Base-by-base conservation (phyloP, 176 grass and related monocot species). In the Avena atlantica region DNA sequence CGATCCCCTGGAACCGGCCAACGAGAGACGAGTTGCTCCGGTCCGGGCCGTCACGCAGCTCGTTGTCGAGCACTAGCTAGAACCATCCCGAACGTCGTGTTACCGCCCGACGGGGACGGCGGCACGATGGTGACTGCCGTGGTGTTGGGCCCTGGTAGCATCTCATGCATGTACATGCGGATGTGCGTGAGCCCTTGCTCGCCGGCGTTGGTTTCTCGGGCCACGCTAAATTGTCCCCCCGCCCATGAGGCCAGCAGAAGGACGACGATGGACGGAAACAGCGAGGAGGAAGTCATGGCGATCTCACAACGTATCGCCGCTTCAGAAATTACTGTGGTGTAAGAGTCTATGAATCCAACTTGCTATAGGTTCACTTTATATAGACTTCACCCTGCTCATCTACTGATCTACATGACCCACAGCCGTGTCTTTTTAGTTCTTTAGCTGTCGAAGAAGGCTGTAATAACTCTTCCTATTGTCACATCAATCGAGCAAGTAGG, bases 101-200 rank as follows among this genome's bases (percentile, higher is more conserved):
- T 74, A 6, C 2, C 56, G 14, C 74, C 75, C 0, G 48, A 16
- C 25, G 47, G 72, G 15, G 76, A 72, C 62, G 24, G 16, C 62
- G 24, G 16, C n/a, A 70, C 73, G 1, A 37, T 2, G 8, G 4
- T 1, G 12, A 3, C 27, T 66, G 23, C 55, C 45, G 76, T 85
- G 6, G 75, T 56, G 55, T 89, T 80, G 0, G 45, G 14, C 27
- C 87, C 76, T 9, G 56, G 2, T 53, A 73, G 62, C 10, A 13
- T 36, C 67, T 89, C 82, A 76, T 85, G 87, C 65, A 89, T 67
- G 56, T 84, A 89, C 12, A 89, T 12, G 8, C 47, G 76, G 25
- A 80, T 59, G 81, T 65, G 87, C 44, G 9, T 37, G 29, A 62
- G 8, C 50, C 3, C 16, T 10, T 20, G 67, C 7, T 70, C 31